Percentiles rank a stretch among this genome's conserved stretches.
These are phyloP conservation scores for Entomortierella parvispora DNA, from an alignment of 192 early-diverging fungal species.

Conservation along the genomic window DNA sequence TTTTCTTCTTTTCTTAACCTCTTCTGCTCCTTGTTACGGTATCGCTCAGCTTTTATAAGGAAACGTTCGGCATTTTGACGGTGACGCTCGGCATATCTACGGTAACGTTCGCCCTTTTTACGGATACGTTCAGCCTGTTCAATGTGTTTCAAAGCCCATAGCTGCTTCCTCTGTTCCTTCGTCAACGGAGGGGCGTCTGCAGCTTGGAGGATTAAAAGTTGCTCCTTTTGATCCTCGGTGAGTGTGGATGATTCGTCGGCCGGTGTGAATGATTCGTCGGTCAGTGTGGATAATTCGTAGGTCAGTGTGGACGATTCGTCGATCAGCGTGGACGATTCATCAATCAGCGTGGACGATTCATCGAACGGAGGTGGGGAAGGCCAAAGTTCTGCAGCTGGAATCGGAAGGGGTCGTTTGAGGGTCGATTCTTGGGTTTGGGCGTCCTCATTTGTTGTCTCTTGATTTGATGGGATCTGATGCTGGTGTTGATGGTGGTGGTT, in stretches of 20 bases:
- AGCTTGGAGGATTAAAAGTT: background rate
- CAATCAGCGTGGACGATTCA: too few relatives aligned
- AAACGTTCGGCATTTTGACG: conserved; percentile 1
- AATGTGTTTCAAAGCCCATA: background rate
- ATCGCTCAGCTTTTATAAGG: too few relatives aligned
- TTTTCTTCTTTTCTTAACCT: conserved; percentile 5
- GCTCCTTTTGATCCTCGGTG: too few relatives aligned
- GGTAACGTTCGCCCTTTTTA: conserved; percentile 2
- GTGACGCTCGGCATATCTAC: background rate
- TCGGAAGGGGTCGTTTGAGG: background rate
- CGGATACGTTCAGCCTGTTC: background rate
- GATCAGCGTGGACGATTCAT: too few relatives aligned
- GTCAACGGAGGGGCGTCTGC: background rate
- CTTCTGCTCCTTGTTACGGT: conserved; percentile 7
- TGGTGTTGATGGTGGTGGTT: too few relatives aligned
- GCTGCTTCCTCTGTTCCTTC: conserved; percentile 4
- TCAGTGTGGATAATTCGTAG: too few relatives aligned
- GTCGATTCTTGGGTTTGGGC: too few relatives aligned
- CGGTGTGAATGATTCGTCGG: too few relatives aligned
- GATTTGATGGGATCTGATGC: too few relatives aligned
- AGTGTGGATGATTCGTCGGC: too few relatives aligned
- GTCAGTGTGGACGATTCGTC: too few relatives aligned
- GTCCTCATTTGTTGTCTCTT: too few relatives aligned
- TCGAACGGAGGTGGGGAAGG: background rate
- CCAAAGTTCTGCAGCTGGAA: background rate